These are phyloP conservation scores for Zychaea mexicana DNA, from an alignment of 371 early-diverging fungal species.

Conservation along the genomic window DNA sequence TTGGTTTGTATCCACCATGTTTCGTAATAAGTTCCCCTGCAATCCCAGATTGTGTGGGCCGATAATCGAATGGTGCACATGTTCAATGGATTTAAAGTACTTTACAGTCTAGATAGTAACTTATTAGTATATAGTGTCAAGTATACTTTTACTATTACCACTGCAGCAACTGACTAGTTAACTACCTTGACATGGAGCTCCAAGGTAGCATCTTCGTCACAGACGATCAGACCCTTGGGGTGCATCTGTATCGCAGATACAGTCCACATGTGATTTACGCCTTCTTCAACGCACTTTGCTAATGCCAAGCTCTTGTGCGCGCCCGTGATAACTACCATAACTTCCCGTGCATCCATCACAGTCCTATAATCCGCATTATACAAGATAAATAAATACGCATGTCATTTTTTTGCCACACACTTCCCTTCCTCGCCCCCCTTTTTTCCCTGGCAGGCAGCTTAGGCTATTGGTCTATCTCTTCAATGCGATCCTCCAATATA, in stretches of 20 bases:
- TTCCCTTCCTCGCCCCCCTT: neutral
- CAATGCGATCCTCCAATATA: neutral
- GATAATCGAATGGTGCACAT: conserved; percentile 77
- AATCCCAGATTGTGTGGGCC: conserved; percentile 75
- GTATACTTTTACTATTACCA: too few species aligned
- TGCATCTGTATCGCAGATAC: conserved; percentile 90
- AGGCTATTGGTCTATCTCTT: too few species aligned
- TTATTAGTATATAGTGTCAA: neutral
- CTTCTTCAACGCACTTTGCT: conserved; percentile 86
- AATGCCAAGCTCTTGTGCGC: conserved; percentile 76
- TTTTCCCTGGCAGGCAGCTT: too few species aligned
- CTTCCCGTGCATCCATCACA: conserved; percentile 87
- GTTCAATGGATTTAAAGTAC: conserved; percentile 86
- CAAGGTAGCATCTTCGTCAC: conserved; percentile 89
- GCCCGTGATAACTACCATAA: conserved; percentile 84
- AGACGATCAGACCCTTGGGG: conserved; percentile 84
- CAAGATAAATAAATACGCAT: conserved; percentile 7
- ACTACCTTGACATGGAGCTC: conserved; percentile 87
- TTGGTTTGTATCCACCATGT: conserved; percentile 47
- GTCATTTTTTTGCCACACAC: neutral
- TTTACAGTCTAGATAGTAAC: conserved; percentile 61
- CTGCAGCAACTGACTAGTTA: neutral
- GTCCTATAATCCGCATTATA: conserved; percentile 52
- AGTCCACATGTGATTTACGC: conserved; percentile 92
- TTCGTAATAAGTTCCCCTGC: conserved; percentile 56